Evolutionary conservation across 1,284 basidiomycete species (phyloP), one percentile per base, ranked within the genome.

Genomic region (Ganoderma leucocontextum): DNA sequence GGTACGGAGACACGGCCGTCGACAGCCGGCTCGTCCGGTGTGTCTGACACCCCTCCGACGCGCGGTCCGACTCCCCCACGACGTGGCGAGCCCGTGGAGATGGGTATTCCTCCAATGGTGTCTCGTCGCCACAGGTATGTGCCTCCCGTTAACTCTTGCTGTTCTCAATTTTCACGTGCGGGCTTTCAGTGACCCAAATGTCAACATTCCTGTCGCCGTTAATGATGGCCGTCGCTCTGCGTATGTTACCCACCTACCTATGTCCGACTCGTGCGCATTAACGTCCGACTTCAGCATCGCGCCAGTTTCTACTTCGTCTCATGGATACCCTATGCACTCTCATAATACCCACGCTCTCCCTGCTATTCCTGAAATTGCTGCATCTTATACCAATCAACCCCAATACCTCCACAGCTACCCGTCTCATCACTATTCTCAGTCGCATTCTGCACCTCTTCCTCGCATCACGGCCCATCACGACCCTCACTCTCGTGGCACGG

Each of bases 41-140:
- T 89, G 29, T 90, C 89, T 15, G 88, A 89, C 62, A 89, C 90
- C 17, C 90, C 91, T 55, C 89, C 90, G 8, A 89, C 86, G 35
- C 84, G 89, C 61, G 87, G 89, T 66, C 84, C 80, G 70, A 87
- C 87, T 1, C 89, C 91, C 39, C 87, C 89, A 36, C 83, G 83
- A 71, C 83, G 85, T 60, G 66, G 62, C 59, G 81, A 81, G 39
- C 82, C 84, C 64, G 70, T 79, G 64, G 89, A 91, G 68, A 78
- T 87, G 65, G 84, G 81, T 66, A 76, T 89, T 39, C 82, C 89
- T 35, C 83, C 87, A 6, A 78, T 86, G 64, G 79, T 82, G 57
- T 82, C 86, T 63, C 84, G 89, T 75, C 87, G 87, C 72, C 82
- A 83, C 74, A 85, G 83, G 89, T 90, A 49, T 65, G 64, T 59